Percentiles rank a stretch among this genome's conserved stretches.
phyloP scores from a whole-genome alignment of 2,329 filamentous ascomycete genomes.

The Dactylellina parvicollis region DNA sequence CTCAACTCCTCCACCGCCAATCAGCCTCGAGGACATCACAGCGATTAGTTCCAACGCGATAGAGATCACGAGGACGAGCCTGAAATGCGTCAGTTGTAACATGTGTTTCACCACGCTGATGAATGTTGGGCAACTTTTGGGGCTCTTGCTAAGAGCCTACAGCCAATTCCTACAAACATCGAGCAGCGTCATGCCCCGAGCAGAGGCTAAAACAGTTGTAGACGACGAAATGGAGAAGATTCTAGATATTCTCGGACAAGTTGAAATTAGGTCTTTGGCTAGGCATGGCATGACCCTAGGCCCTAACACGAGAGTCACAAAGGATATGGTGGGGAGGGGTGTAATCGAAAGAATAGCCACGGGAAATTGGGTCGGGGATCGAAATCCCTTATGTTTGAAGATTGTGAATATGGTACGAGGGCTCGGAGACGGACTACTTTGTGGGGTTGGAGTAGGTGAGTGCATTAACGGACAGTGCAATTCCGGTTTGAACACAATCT shows the following conservation, averaged over 20 bases:
- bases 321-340: constrained; percentile 50
- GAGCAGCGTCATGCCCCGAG: constrained; percentile 33
- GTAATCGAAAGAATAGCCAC: constrained; percentile 49
- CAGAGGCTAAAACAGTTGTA: constrained; percentile 31
- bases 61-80: constrained; percentile 43
- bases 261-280: constrained; percentile 44
- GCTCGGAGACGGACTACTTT: constrained; percentile 38
- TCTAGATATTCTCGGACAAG: constrained; percentile 50
- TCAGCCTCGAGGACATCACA: constrained; percentile 46
- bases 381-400: constrained; percentile 48
- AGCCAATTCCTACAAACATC: constrained; percentile 48
- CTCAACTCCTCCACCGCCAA: constrained; percentile 43
- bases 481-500: constrained; percentile 40
- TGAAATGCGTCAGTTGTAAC: constrained; percentile 52
- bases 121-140: constrained; percentile 49
- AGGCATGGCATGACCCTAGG: constrained; percentile 41
- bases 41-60: constrained; percentile 49
- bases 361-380: constrained; percentile 47
- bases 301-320: constrained; percentile 34
- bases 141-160: constrained; percentile 40
- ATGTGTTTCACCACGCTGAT: constrained; percentile 52
- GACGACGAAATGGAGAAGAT: constrained; percentile 52
- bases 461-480: constrained; percentile 47
- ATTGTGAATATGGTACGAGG: constrained; percentile 52
- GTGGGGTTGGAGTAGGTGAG: constrained; percentile 49